Evolutionary conservation across 106 monocot genomes (phyloP).

Genomic region (Agapanthus africanus): DNA sequence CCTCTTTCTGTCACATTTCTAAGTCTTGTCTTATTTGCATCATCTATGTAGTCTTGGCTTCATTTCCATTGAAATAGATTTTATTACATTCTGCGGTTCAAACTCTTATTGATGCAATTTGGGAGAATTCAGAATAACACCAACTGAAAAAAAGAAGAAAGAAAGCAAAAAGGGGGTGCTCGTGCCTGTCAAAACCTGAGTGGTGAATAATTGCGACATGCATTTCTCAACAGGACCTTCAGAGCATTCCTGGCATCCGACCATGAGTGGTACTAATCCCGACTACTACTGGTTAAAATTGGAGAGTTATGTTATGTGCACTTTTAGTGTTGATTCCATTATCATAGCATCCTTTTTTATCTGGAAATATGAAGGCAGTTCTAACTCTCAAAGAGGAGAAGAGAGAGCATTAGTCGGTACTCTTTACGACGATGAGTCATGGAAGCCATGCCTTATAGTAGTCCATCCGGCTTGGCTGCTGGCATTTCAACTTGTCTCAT

Average conservation of each 20-base stretch:
- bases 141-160: neutral
- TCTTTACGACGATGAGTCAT: constrained; percentile 47
- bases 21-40: neutral
- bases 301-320: constrained; percentile 54
- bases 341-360: constrained; percentile 40
- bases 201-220: constrained; percentile 8
- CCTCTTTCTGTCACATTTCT: neutral
- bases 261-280: constrained; percentile 33
- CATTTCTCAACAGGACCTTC: constrained; percentile 38
- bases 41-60: neutral
- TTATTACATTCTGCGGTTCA: no score
- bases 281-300: constrained; percentile 62
- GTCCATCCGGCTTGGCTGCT: constrained; percentile 71
- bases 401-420: constrained; percentile 16
- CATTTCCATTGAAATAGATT: neutral
- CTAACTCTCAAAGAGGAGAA: constrained; percentile 2
- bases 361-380: constrained; percentile 61
- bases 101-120: no score
- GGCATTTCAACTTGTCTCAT: constrained; percentile 35
- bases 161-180: no score
- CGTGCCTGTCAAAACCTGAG: neutral
- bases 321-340: constrained; percentile 43
- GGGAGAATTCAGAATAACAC: no score
- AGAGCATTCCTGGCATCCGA: constrained; percentile 34
- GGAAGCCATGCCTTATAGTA: constrained; percentile 61